Conservation (phyloP, 495 filamentous ascomycete species). For the Podospora anserina region DNA sequence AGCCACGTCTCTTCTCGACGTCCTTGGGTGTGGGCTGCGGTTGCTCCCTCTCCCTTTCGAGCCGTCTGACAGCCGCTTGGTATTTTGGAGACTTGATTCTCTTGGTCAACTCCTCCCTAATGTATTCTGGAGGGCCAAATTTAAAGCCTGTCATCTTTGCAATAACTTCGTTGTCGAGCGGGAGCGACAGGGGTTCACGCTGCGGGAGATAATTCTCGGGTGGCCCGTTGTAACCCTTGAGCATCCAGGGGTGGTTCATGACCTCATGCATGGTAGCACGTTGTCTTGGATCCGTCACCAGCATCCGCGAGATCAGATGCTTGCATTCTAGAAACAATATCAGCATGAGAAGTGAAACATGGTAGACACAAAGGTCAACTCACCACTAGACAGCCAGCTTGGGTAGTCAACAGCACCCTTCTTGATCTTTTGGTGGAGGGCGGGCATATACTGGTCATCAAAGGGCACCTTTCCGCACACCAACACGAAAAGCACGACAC, state of each 20-base stretch:
- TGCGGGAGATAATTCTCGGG: conserved; percentile 87
- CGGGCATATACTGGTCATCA: conserved; percentile 98
- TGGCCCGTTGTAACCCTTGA: conserved; percentile 79
- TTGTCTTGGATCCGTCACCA: conserved; percentile 89
- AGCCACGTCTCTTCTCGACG: conserved; percentile 77
- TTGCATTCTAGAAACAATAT: conserved; percentile 69
- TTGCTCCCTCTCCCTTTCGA: conserved; percentile 61
- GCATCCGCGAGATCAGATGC: conserved; percentile 89
- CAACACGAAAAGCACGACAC: conserved; percentile 96
- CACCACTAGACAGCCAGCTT: conserved; percentile 84
- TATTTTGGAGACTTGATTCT: conserved; percentile 89
- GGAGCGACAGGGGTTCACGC: conserved; percentile 79
- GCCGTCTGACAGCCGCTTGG: conserved; percentile 66
- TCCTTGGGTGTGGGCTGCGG: conserved; percentile 57
- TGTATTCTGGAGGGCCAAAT: conserved; percentile 83
- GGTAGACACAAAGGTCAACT: conserved; percentile 25
- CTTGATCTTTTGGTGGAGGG: conserved; percentile 98
- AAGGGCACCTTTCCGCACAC: conserved; percentile 99
- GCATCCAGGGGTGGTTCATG: conserved; percentile 96
- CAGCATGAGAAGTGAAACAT: conserved; percentile 25
- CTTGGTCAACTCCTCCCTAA: conserved; percentile 75
- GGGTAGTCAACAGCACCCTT: conserved; percentile 95
- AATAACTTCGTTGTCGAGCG: conserved; percentile 79
- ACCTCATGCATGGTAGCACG: conserved; percentile 87
- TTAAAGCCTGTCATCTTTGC: conserved; percentile 97